phyloP scores from a whole-genome alignment of 208 protist genomes.

The Leishmania lainsoni region DNA sequence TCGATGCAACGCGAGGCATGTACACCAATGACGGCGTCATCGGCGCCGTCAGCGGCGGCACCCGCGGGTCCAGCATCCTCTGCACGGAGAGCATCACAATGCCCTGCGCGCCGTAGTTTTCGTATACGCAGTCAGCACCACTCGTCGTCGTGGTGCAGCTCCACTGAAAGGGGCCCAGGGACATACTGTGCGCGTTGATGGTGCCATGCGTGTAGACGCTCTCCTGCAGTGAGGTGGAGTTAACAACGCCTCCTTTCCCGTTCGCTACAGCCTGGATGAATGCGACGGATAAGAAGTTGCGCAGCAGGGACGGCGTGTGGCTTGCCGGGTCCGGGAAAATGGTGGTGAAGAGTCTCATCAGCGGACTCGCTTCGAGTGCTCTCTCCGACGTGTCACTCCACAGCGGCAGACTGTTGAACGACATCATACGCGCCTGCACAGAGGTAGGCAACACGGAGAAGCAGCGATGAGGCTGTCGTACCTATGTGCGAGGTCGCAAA shows the following conservation, averaged over 20 bases:
- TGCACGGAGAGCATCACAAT: conserved; percentile 35
- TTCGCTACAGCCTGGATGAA: conserved; percentile 11
- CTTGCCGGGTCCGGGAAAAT: not conserved
- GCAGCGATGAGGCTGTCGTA: conserved; percentile 18
- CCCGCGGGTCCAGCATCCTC: conserved; percentile 30
- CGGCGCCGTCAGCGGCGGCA: conserved; percentile 1
- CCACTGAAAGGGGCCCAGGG: conserved; percentile 9
- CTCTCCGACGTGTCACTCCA: conserved; percentile 35
- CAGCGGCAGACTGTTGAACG: conserved; percentile 48
- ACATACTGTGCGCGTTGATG: not conserved
- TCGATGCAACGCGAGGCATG: not conserved
- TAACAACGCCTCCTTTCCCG: not conserved
- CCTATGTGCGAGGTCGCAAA: conserved; percentile 33
- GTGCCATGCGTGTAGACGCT: not conserved
- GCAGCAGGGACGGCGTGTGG: not conserved
- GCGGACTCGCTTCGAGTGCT: conserved; percentile 1
- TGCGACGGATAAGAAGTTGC: not conserved
- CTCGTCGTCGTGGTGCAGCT: not conserved
- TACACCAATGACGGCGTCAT: conserved; percentile 49
- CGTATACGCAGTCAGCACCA: conserved; percentile 15
- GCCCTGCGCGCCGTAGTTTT: conserved; percentile 56
- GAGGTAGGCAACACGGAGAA: conserved; percentile 11
- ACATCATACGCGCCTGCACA: conserved; percentile 31
- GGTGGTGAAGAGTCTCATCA: conserved; percentile 25
- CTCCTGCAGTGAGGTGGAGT: not conserved